A percentile compares a stretch with the other conserved stretches of the same genome.
Evolutionary conservation across 176 grass and related monocot species (phyloP).

Genomic region (Oryza officinalis): DNA sequence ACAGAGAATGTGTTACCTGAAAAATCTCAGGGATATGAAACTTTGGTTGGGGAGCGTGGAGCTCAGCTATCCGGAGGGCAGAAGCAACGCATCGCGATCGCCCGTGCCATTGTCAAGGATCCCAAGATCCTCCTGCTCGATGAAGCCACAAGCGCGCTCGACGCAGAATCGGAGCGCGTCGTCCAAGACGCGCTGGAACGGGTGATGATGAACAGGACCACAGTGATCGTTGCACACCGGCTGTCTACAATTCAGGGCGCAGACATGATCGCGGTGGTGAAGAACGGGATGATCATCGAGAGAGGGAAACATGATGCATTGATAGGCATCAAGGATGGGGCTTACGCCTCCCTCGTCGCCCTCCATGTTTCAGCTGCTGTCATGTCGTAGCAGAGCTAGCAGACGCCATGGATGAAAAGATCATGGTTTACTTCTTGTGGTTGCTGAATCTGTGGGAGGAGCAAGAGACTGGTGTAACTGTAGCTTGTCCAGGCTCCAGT

Average conservation of each 20-base stretch:
- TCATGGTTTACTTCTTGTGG: not conserved
- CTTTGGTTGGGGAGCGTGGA: constrained; percentile 64
- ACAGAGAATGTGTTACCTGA: constrained; percentile 18
- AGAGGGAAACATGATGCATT: constrained; percentile 65
- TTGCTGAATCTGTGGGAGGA: not conserved
- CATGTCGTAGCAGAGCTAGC: not conserved
- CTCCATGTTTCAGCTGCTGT: constrained; percentile 32
- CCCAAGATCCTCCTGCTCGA: constrained; percentile 69
- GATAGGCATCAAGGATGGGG: constrained; percentile 50
- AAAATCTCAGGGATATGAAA: constrained; percentile 66
- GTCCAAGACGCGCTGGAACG: constrained; percentile 67
- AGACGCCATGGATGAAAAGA: not conserved
- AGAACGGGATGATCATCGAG: constrained; percentile 63
- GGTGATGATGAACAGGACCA: constrained; percentile 53
- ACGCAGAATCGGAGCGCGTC: constrained; percentile 57
- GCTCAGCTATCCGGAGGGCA: constrained; percentile 75
- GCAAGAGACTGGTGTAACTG: not conserved
- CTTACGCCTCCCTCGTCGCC: constrained; percentile 63
- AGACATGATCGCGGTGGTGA: constrained; percentile 58
- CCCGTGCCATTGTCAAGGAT: constrained; percentile 66
- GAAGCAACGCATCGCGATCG: constrained; percentile 70
- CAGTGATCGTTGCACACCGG: constrained; percentile 56
- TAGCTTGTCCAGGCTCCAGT: not conserved
- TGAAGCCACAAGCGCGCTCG: constrained; percentile 74
- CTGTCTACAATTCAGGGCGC: constrained; percentile 63